Percentiles rank a stretch among this genome's conserved stretches.
Conservation (phyloP, 768 basidiomycete species). For the Mycena polygramma region DNA sequence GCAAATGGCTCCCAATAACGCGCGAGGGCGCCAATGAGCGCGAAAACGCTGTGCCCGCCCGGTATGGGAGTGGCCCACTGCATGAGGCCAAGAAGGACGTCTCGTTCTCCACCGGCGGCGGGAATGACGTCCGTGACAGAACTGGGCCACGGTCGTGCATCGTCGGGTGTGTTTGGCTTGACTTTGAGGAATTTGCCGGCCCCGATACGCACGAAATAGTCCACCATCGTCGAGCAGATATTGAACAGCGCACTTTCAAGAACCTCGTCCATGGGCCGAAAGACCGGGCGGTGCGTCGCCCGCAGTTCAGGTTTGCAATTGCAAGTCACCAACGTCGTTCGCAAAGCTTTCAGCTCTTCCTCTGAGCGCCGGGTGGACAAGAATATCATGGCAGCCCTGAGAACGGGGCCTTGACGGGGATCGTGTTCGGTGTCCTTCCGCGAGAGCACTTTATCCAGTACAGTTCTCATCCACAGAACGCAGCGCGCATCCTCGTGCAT, state of each 20-base stretch:
- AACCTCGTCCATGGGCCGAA: background rate
- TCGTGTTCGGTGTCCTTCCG: background rate
- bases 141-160: constrained; percentile 5
- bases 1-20: constrained; percentile 8
- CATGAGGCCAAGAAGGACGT: background rate
- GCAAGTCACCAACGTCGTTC: background rate
- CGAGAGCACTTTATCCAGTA: background rate
- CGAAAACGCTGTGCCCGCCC: background rate
- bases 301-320: background rate
- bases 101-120: background rate
- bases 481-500: background rate
- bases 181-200: background rate
- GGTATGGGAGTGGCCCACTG: background rate
- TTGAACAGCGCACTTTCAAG: background rate
- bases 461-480: background rate
- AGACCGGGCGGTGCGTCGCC: background rate
- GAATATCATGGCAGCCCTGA: constrained; percentile 10
- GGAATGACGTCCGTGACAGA: background rate
- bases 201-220: constrained; percentile 12
- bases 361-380: background rate
- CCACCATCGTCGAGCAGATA: constrained; percentile 3
- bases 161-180: background rate
- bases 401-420: background rate
- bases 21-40: constrained; percentile 3
- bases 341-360: background rate